Base-by-base conservation (phyloP, 1,284 basidiomycete genomes). In the Apiotrichum sp. region DNA sequence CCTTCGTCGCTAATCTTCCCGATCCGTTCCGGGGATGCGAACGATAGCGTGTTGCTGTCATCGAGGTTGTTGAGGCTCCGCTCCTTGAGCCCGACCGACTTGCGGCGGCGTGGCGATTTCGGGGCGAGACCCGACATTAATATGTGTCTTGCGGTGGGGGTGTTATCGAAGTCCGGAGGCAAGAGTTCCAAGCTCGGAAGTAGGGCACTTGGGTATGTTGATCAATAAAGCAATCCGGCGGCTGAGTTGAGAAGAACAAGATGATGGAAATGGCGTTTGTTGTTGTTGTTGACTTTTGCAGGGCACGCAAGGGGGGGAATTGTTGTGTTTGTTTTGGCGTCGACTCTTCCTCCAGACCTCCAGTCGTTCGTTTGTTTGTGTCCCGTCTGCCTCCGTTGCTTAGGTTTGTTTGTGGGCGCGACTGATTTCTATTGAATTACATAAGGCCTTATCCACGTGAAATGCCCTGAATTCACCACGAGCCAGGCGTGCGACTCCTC, bases 41-140 rank as follows among this genome's bases (percentile, higher is more conserved):
- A 22, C 3, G 64, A 64, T 5, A 65, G 46, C 7, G 66, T 66
- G 32, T 62, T 38, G 50, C 59, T 56, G 40, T 63, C 50, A 35
- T 53, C 55, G 35, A 55, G 43, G 22, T 47, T 47, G 57, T 68
- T 68, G 47, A 68, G 48, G 55, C 66, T 62, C 32, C 59, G 59
- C 41, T 72, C 68, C 2, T 52, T 39, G 9, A 70, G 57, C 0
- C 63, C 64, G 22, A 66, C 41, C 5, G 65, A 68, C 52, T 67
- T 67, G 40, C 65, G 65, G 13, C 62, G 54, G 8, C 31, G 13
- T 16, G 49, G 38, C 6, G 38, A 47, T 2, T 64, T 62, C 2
- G 63, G 62, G 34, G 53, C 58, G 62, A 65, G 65, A 36, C 14
- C 50, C 29, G 13, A 4, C 29, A 29, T 39, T 31, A 22, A 22